Evolutionary conservation across 768 basidiomycete genomes (phyloP).

Genomic region (Cubamyces sp.): DNA sequence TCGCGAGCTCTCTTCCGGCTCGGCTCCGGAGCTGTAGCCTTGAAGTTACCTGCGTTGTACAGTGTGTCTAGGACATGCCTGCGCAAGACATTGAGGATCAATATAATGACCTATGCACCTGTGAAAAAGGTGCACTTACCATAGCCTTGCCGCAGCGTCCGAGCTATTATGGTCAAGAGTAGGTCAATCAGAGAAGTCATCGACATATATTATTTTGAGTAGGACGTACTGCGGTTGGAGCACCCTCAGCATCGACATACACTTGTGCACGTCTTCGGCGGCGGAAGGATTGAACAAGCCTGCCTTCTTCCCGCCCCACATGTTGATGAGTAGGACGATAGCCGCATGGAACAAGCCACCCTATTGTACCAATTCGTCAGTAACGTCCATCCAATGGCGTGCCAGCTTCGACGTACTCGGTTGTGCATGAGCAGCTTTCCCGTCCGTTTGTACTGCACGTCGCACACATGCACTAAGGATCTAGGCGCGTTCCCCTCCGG

Average conservation of each 20-base stretch:
- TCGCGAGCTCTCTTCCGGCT: conserved; percentile 10
- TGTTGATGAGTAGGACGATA: conserved; percentile 51
- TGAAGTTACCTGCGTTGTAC: conserved; percentile 8
- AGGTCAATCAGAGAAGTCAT: not conserved
- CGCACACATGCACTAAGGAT: conserved; percentile 72
- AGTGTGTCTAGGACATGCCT: conserved; percentile 4
- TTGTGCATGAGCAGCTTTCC: not conserved
- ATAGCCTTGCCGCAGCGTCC: conserved; percentile 3
- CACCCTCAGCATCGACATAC: conserved; percentile 35
- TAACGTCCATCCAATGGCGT: not conserved
- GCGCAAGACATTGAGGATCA: not conserved
- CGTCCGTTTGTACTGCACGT: conserved; percentile 43
- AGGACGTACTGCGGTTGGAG: conserved; percentile 20
- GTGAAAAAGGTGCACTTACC: not conserved
- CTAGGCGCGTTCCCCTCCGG: conserved; percentile 55
- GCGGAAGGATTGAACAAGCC: conserved; percentile 40
- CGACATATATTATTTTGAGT: too few relatives aligned
- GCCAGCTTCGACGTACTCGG: conserved; percentile 5
- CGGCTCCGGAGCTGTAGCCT: not conserved
- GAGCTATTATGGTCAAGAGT: not conserved
- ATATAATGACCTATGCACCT: not conserved
- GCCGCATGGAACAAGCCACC: conserved; percentile 44
- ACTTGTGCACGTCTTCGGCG: conserved; percentile 46
- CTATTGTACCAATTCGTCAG: conserved; percentile 6
- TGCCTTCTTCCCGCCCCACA: conserved; percentile 47